Evolutionary conservation across 805 yeast species (phyloP).

Genomic region (Metschnikowia borealis): DNA sequence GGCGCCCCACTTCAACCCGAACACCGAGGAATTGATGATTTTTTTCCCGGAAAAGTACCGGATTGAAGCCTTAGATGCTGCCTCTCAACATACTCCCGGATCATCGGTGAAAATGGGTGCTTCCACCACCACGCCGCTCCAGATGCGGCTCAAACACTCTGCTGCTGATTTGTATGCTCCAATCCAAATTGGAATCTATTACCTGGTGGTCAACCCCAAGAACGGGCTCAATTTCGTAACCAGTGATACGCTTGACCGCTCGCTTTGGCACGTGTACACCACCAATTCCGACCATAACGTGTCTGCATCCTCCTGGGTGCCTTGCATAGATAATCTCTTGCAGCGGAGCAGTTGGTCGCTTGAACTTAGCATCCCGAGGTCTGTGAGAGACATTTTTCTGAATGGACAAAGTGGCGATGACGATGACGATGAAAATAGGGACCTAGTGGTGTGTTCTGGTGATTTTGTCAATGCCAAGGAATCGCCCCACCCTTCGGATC

Average conservation of each 20-base stretch:
- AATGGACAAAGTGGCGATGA: conserved; percentile 14
- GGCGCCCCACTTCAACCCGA: conserved; percentile 19
- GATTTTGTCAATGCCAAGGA: conserved; percentile 65
- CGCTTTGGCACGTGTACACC: conserved; percentile 82
- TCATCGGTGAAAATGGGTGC: not conserved
- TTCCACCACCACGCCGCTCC: conserved; percentile 28
- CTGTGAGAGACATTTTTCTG: conserved; percentile 57
- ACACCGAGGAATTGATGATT: conserved; percentile 64
- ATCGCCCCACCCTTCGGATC: conserved; percentile 70
- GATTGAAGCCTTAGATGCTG: conserved; percentile 54
- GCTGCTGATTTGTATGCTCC: conserved; percentile 56
- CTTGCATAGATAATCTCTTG: conserved; percentile 86
- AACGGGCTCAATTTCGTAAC: conserved; percentile 77
- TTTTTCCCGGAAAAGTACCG: conserved; percentile 63
- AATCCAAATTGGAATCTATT: conserved; percentile 63
- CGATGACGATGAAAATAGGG: conserved; percentile 45
- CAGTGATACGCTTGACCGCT: conserved; percentile 45
- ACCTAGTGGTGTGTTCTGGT: conserved; percentile 64
- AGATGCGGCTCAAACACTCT: conserved; percentile 34
- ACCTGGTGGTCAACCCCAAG: conserved; percentile 58
- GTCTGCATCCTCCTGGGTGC: conserved; percentile 95
- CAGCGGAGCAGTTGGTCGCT: conserved; percentile 91
- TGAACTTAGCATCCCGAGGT: conserved; percentile 79
- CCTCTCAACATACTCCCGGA: conserved; percentile 9
- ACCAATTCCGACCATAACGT: conserved; percentile 71